Conservation (phyloP, 306 rosid genomes). For the Geum urbanum region DNA sequence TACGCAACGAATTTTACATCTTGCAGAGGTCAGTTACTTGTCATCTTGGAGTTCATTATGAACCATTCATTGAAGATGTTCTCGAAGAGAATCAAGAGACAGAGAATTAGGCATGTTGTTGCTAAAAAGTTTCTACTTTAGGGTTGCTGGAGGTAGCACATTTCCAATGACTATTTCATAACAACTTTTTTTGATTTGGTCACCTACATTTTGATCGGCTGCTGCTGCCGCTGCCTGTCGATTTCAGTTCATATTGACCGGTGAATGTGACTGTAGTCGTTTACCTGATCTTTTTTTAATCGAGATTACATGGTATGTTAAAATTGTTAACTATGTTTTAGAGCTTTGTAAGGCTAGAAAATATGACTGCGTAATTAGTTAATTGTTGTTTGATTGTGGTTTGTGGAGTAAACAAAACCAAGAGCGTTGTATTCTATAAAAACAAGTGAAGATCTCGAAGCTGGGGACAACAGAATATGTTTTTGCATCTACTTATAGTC, state of each 20-base stretch:
- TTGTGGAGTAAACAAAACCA: constrained; percentile 13
- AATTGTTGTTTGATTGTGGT: neutral
- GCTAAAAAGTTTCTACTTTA: neutral
- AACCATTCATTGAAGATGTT: neutral
- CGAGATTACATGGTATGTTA: too few relatives aligned
- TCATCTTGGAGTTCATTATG: neutral
- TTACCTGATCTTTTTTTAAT: too few relatives aligned
- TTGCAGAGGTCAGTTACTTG: neutral
- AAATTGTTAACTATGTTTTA: too few relatives aligned
- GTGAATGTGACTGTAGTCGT: neutral
- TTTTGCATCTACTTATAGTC: neutral
- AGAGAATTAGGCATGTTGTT: neutral
- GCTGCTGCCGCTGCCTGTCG: neutral
- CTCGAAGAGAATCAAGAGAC: neutral
- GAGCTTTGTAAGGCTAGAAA: too few relatives aligned
- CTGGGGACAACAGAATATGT: neutral
- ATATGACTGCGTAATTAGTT: neutral
- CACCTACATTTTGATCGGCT: constrained; percentile 17
- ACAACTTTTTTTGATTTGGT: constrained; percentile 10
- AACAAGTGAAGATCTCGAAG: constrained; percentile 18
- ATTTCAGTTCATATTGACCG: neutral
- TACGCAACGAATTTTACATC: neutral
- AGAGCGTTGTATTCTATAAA: constrained; percentile 15
- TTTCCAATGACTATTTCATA: neutral
- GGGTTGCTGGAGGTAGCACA: too few relatives aligned